These are phyloP conservation scores for Parafenestella ontariensis DNA, from an alignment of 2,329 filamentous ascomycete genomes.

Conservation along the genomic window DNA sequence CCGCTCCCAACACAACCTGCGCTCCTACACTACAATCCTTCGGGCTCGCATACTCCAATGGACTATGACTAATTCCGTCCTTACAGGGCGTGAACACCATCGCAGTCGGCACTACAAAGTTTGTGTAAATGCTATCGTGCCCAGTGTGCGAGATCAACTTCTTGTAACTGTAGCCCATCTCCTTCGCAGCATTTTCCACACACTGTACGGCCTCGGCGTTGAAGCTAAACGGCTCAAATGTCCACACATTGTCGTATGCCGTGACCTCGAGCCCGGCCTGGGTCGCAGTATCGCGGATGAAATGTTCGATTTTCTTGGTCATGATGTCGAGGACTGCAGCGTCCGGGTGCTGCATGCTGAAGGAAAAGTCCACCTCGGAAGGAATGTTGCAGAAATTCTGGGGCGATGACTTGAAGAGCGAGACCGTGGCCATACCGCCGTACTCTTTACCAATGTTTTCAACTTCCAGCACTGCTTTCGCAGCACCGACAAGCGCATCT, in stretches of 20 bases:
- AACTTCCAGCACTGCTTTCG: neutral
- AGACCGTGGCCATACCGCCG: neutral
- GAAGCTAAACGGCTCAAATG: neutral
- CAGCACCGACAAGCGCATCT: neutral
- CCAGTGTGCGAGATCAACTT: neutral
- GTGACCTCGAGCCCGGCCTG: neutral
- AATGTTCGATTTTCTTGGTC: neutral
- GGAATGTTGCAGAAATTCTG: neutral
- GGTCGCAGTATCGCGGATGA: neutral
- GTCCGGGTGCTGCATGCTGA: neutral
- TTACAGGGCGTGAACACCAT: neutral
- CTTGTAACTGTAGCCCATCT: neutral
- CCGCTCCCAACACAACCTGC: neutral
- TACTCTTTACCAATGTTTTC: neutral
- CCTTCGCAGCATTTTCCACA: neutral
- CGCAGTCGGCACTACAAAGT: neutral
- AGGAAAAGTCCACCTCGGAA: neutral
- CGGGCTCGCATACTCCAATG: neutral
- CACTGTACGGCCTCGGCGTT: neutral
- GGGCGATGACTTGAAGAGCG: neutral
- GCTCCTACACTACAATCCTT: neutral
- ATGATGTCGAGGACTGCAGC: neutral
- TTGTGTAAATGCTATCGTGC: neutral
- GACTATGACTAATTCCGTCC: neutral
- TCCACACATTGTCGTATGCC: neutral